Evolutionary conservation across 306 rosid species (phyloP), one percentile per base, ranked within the genome.

Genomic region (Cucurbita argyrosperma): DNA sequence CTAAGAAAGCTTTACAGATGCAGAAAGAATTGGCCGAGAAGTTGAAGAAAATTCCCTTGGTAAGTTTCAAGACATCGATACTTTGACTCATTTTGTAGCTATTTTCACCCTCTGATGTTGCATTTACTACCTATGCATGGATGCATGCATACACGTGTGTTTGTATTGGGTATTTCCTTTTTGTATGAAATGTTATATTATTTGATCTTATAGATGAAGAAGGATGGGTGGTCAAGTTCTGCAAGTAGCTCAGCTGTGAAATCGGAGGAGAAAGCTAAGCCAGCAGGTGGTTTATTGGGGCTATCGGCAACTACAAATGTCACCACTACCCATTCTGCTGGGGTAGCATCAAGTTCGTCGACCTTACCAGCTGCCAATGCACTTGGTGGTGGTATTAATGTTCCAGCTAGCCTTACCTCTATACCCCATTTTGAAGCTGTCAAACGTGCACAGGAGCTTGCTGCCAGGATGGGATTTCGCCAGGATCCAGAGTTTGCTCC

Each of bases 401-500:
- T 80, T 61, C 43, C 82, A 9, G 82, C 85, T 61, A 84, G 86
- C 72, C 82, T 78, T 70, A 52, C 91, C 65, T 63, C 76, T 39
- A 69, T 82, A 37, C 85, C 83, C 56, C 87, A 84, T 77, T 68
- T 47, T 61, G 98, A 93, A 71, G 96, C 97, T 67, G 98, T 93
- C 65, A 90, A 90, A 82, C 94, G 94, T 61, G 98, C 98, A 42
- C 97, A 87, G 81, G 97, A 88, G 80, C 88, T 88, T 21, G 97
- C 98, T 80, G 94, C 97, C 23, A 85, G 89, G 82, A 90, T 93
- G 97, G 98, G 98, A 40, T 93, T 90, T 68, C 93, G 87, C 39
- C 98, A 93, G 53, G 97, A 93, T 85, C 98, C 98, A 16, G 90
- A 90, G 82, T 93, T 93, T 87, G 92, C 88, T 82, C 96, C 98